phyloP scores from a whole-genome alignment of 2,329 filamentous ascomycete species.

The Zymoseptoria pseudotritici region DNA sequence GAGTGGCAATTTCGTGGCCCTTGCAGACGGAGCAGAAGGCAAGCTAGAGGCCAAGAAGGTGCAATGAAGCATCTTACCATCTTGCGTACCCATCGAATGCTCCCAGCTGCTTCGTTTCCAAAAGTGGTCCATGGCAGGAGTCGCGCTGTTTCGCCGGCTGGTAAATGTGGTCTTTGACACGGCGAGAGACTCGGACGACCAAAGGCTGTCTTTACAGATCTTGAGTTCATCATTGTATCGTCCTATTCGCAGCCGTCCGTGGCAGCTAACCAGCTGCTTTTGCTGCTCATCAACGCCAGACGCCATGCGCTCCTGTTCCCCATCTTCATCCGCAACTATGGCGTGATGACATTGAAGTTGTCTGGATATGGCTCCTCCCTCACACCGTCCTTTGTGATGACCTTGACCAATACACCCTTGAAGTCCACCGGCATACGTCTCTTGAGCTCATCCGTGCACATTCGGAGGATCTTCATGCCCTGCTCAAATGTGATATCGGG shows the following conservation, averaged over 20 bases:
- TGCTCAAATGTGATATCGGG: conserved; percentile 84
- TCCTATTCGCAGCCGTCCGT: neutral
- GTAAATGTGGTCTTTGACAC: too few species aligned
- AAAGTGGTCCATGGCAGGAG: conserved; percentile 1
- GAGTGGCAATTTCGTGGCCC: conserved; percentile 23
- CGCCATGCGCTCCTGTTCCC: conserved; percentile 14
- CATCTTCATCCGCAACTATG: conserved; percentile 9
- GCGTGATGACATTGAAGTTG: conserved; percentile 28
- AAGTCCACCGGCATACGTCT: conserved; percentile 95
- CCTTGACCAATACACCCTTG: conserved; percentile 86
- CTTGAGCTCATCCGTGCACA: conserved; percentile 97
- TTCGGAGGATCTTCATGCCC: conserved; percentile 82
- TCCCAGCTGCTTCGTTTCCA: neutral
- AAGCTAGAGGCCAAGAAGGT: neutral
- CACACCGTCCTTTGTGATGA: conserved; percentile 89
- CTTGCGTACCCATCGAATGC: neutral
- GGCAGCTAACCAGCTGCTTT: conserved; percentile 7
- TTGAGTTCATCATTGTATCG: neutral
- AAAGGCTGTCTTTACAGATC: neutral
- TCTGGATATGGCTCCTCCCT: conserved; percentile 79
- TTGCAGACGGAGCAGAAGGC: conserved; percentile 12
- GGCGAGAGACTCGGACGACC: too few species aligned
- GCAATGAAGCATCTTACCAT: neutral
- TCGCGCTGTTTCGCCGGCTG: neutral
- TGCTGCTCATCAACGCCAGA: conserved; percentile 11